A percentile compares a stretch with the other conserved stretches of the same genome.
phyloP scores from a whole-genome alignment of 2,329 filamentous ascomycete genomes.

The Xylariaceae sp. region DNA sequence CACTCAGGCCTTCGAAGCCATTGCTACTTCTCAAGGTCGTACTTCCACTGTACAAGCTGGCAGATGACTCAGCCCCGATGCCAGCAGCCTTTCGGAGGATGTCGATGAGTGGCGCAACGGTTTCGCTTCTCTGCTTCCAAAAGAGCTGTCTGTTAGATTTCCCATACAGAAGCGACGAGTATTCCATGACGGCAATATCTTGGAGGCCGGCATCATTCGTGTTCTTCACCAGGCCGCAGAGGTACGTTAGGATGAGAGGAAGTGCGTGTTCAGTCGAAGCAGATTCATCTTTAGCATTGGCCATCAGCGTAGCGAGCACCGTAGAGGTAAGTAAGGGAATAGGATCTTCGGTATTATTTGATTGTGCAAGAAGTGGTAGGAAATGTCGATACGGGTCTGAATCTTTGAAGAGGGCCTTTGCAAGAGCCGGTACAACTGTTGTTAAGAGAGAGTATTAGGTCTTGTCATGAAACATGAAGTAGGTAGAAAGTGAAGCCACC shows the following conservation, averaged over 20 bases:
- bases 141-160: conserved; percentile 73
- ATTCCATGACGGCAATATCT: conserved; percentile 91
- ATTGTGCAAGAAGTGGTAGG: conserved; percentile 76
- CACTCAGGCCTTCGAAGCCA: conserved; percentile 64
- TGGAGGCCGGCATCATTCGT: conserved; percentile 79
- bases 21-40: conserved; percentile 51
- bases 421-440: conserved; percentile 68
- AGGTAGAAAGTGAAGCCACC: no score
- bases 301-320: conserved; percentile 77
- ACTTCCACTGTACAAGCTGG: conserved; percentile 58
- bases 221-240: conserved; percentile 78
- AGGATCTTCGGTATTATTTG: conserved; percentile 68
- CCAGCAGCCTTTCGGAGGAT: conserved; percentile 77
- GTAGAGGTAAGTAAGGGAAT: conserved; percentile 88
- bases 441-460: no score
- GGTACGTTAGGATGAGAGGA: conserved; percentile 78
- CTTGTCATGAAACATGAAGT: no score
- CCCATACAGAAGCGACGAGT: conserved; percentile 78
- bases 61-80: conserved; percentile 52
- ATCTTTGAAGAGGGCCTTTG: conserved; percentile 70
- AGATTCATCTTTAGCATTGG: conserved; percentile 58
- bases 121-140: conserved; percentile 87
- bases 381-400: conserved; percentile 78
- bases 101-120: conserved; percentile 73
- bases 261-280: conserved; percentile 67